Evolutionary conservation across 495 filamentous ascomycete species (phyloP), one percentile per base, ranked within the genome.

Genomic region (Sordaria brevicollis): DNA sequence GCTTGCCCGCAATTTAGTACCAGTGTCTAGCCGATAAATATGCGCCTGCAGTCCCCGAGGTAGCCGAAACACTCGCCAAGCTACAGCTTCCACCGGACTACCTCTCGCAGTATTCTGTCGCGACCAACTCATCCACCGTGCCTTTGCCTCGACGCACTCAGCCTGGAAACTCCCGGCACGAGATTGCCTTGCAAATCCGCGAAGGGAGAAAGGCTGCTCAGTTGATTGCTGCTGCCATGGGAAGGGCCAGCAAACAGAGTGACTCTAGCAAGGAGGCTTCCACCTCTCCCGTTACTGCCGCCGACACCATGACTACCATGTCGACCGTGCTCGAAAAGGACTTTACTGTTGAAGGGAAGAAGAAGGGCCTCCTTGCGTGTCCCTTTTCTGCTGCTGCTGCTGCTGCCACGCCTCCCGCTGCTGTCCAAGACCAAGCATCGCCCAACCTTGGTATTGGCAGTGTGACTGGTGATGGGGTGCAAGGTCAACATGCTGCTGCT

Each of bases 281-380:
- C 37, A 75, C 80, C 66, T 77, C 82, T 70, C 80, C 81, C 71
- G 74, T 73, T 67, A 71, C 74, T 69, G 71, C 36, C 57, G 72
- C 70, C 31, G 75, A 75, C 17, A 80, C 74, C 11, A 76, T 81
- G 75, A 86, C 86, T 4, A 80, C 82, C 41, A 78, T 85, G 70
- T 83, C 85, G 36, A 86, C 85, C 17, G 83, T 84, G 2, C 78
- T 90, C 66, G 89, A 91, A 76, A 83, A 87, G 71, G 89, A 91
- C 73, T 91, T 90, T 71, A 91, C 89, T 5, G 84, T 88, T 19
- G 75, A 83, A 65, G 88, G 88, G 41, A 88, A 83, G 74, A 88
- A 83, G 73, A 88, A 87, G 62, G 85, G 88, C 66, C 80, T 78
- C n/a, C 76, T 90, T 21, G 81, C 83, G 21, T 91, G 89, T 77